phyloP scores from a whole-genome alignment of 495 filamentous ascomycete genomes.

The Hypoxylon crocopeplum region DNA sequence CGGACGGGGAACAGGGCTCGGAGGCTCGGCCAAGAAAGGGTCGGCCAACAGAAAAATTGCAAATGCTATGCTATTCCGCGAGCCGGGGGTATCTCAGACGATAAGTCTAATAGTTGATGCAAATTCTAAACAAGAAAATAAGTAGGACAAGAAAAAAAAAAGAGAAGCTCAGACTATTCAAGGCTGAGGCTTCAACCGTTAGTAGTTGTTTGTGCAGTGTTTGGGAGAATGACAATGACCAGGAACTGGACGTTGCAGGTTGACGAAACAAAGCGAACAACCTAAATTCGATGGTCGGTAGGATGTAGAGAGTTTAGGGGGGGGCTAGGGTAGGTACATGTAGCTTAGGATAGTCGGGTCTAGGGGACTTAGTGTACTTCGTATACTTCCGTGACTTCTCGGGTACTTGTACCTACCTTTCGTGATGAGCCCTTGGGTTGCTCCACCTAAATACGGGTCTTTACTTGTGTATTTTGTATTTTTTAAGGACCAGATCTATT shows the following conservation, averaged over 20 bases:
- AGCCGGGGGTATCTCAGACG: constrained; percentile 34
- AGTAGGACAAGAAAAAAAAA: background rate
- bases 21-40: constrained; percentile 2
- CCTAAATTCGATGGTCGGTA: constrained; percentile 36
- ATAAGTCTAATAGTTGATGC: constrained; percentile 31
- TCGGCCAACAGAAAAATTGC: constrained; percentile 9
- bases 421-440: too few relatives aligned
- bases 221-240: constrained; percentile 20
- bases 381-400: too few relatives aligned
- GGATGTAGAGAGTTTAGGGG: constrained; percentile 25
- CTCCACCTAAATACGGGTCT: too few relatives aligned
- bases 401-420: too few relatives aligned
- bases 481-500: too few relatives aligned
- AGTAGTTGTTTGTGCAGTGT: constrained; percentile 19
- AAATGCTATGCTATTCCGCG: constrained; percentile 20
- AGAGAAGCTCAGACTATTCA: too few relatives aligned
- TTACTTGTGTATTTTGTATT: too few relatives aligned
- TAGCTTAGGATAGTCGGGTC: too few relatives aligned
- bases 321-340: constrained; percentile 17
- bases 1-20: constrained; percentile 32
- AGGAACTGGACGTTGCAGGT: constrained; percentile 24
- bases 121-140: constrained; percentile 39
- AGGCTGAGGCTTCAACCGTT: constrained; percentile 24
- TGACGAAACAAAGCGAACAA: constrained; percentile 35
- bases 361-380: too few relatives aligned